Percentiles rank a stretch among this genome's conserved stretches.
phyloP scores from a whole-genome alignment of 2,329 filamentous ascomycete genomes.

The Leptographium lundbergii region DNA sequence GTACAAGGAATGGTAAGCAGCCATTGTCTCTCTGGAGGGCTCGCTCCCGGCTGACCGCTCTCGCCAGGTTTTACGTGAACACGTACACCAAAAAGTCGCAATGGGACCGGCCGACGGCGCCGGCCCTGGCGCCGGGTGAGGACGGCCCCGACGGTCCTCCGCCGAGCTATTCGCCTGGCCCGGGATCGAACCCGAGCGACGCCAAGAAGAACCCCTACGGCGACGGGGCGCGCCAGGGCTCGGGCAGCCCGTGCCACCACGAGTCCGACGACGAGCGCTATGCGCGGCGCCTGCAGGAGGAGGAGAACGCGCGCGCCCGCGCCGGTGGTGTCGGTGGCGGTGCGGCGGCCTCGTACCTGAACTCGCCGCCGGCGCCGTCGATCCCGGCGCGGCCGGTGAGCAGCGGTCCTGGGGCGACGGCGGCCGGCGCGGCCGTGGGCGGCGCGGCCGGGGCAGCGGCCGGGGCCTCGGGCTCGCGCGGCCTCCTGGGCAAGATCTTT shows the following conservation, averaged over 20 bases:
- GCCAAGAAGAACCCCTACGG: constrained; percentile 63
- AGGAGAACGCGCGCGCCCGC: constrained; percentile 57
- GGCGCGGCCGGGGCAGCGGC: not conserved
- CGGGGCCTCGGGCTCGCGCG: constrained; percentile 23
- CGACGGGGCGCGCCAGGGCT: constrained; percentile 12
- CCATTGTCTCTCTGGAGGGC: not conserved
- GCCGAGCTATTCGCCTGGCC: constrained; percentile 48
- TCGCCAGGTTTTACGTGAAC: constrained; percentile 78
- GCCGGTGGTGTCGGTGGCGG: constrained; percentile 18
- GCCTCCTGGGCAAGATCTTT: constrained; percentile 40
- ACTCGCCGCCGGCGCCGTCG: not conserved
- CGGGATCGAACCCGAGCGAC: constrained; percentile 32
- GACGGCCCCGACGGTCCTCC: constrained; percentile 46
- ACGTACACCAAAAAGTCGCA: constrained; percentile 76
- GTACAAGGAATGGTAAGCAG: constrained; percentile 65
- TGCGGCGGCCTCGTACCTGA: constrained; percentile 22
- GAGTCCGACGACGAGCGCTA: constrained; percentile 57
- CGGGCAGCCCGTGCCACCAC: constrained; percentile 1
- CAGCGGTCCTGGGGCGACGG: constrained; percentile 16
- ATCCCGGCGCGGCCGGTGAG: too few relatives aligned
- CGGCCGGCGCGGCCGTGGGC: not conserved
- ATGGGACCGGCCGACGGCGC: constrained; percentile 72
- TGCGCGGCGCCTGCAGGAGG: constrained; percentile 67
- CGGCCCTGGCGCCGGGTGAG: constrained; percentile 34
- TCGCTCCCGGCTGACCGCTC: not conserved